Conservation (phyloP, 2,329 filamentous ascomycete species). For the Talaromyces atroroseus region DNA sequence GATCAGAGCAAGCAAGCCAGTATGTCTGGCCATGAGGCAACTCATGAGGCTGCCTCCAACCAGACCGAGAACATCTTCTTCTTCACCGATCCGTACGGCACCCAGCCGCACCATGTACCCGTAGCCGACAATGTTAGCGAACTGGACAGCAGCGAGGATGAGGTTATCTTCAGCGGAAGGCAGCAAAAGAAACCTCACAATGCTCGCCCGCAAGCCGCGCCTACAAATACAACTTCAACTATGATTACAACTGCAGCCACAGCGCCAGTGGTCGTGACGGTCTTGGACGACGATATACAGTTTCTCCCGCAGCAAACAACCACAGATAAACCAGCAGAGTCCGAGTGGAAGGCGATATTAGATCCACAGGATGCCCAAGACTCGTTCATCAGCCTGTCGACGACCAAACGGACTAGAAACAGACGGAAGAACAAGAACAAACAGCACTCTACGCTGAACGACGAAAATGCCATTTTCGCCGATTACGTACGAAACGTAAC, state of each 20-base stretch:
- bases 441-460: slow-evolving; percentile 16
- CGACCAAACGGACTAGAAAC: not conserved
- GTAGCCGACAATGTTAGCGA: slow-evolving; percentile 17
- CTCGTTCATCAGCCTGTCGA: not conserved
- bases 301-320: not conserved
- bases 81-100: slow-evolving; percentile 32
- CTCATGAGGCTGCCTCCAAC: not conserved
- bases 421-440: not conserved
- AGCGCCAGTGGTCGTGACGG: not conserved
- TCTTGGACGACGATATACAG: slow-evolving; percentile 4
- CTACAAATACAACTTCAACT: not conserved
- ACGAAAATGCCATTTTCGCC: slow-evolving; percentile 43
- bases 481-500: slow-evolving; percentile 40
- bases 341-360: not conserved
- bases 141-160: slow-evolving; percentile 64
- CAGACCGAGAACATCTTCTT: slow-evolving; percentile 19
- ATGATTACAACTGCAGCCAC: too few species aligned
- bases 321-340: not conserved
- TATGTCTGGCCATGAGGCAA: slow-evolving; percentile 7
- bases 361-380: not conserved
- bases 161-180: slow-evolving; percentile 36
- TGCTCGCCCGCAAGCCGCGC: not conserved
- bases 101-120: slow-evolving; percentile 5
- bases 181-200: slow-evolving; percentile 11
- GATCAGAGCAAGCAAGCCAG: not conserved